Evolutionary conservation across 768 basidiomycete species (phyloP).

Genomic region (Mycena leptocephala): DNA sequence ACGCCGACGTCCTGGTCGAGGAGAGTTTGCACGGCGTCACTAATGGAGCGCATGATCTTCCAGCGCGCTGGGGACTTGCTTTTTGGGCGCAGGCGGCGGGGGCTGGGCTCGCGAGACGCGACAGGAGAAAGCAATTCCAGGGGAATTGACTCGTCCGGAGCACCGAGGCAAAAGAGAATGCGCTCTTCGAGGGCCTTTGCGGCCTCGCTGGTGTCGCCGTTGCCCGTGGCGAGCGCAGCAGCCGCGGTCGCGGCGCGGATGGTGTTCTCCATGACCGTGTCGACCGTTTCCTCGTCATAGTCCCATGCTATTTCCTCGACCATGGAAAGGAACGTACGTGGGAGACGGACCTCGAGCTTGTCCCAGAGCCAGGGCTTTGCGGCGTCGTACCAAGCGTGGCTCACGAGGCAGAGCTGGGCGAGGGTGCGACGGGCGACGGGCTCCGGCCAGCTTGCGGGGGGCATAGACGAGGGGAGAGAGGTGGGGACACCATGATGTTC

Average conservation of each 20-base stretch:
- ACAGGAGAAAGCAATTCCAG: constrained; percentile 85
- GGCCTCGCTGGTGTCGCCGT: constrained; percentile 54
- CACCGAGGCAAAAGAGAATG: constrained; percentile 70
- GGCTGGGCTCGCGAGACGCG: constrained; percentile 89
- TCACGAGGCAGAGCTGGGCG: constrained; percentile 82
- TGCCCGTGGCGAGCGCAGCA: constrained; percentile 70
- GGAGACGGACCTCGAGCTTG: constrained; percentile 86
- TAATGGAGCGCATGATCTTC: constrained; percentile 86
- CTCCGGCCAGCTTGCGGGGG: constrained; percentile 81
- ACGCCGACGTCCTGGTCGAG: constrained; percentile 79
- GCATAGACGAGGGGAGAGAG: constrained; percentile 81
- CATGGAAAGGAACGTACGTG: constrained; percentile 88
- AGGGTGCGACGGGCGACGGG: constrained; percentile 76
- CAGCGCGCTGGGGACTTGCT: constrained; percentile 89
- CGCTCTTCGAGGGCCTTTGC: constrained; percentile 72
- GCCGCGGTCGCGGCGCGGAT: constrained; percentile 78
- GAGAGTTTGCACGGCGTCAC: constrained; percentile 82
- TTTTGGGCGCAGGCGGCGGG: constrained; percentile 80
- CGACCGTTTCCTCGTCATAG: constrained; percentile 78
- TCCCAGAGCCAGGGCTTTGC: constrained; percentile 94
- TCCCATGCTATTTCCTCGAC: constrained; percentile 86
- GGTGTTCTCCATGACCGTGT: constrained; percentile 75
- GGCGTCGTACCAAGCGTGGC: constrained; percentile 83
- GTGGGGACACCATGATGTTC: constrained; percentile 68
- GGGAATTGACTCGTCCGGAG: constrained; percentile 81